A percentile compares a stretch with the other conserved stretches of the same genome.
These are phyloP conservation scores for Fomes fomentarius DNA, from an alignment of 1,284 basidiomycete species.

Conservation along the genomic window DNA sequence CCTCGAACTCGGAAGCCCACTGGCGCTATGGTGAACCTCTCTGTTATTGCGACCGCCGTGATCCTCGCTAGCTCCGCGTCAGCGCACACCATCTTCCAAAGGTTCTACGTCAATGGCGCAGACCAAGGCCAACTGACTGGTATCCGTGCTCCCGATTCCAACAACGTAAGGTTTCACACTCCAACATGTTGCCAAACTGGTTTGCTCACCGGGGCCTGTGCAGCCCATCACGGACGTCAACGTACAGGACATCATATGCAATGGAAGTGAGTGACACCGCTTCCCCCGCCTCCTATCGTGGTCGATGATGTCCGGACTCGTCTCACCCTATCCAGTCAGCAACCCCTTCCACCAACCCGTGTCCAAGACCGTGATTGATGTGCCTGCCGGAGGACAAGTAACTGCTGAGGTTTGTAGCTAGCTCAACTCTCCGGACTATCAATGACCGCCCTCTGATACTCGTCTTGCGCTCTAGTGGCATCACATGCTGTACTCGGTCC, in stretches of 20 bases:
- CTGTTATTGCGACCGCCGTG: background rate
- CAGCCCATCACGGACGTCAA: conserved; percentile 61
- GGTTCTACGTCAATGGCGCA: conserved; percentile 41
- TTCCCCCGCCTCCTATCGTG: background rate
- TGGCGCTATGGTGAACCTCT: background rate
- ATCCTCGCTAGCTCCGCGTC: background rate
- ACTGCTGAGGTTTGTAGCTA: conserved; percentile 42
- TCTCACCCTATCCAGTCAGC: conserved; percentile 35
- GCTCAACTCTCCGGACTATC: background rate
- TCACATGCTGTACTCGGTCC: conserved; percentile 20
- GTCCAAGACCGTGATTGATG: conserved; percentile 50
- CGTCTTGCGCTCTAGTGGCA: conserved; percentile 12
- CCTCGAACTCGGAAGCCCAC: background rate
- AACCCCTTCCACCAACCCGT: conserved; percentile 60
- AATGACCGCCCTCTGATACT: background rate
- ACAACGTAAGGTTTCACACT: conserved; percentile 19
- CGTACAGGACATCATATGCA: conserved; percentile 61
- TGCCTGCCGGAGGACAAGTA: conserved; percentile 54
- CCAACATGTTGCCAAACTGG: background rate
- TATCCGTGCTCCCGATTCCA: conserved; percentile 40
- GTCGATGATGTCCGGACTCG: background rate
- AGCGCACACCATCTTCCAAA: conserved; percentile 42
- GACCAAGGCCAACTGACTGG: conserved; percentile 42
- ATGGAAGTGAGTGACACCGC: conserved; percentile 39
- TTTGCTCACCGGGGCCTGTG: background rate